Evolutionary conservation across 2,329 filamentous ascomycete species (phyloP), one percentile per base, ranked within the genome.

Genomic region (Tolypocladium paradoxum): DNA sequence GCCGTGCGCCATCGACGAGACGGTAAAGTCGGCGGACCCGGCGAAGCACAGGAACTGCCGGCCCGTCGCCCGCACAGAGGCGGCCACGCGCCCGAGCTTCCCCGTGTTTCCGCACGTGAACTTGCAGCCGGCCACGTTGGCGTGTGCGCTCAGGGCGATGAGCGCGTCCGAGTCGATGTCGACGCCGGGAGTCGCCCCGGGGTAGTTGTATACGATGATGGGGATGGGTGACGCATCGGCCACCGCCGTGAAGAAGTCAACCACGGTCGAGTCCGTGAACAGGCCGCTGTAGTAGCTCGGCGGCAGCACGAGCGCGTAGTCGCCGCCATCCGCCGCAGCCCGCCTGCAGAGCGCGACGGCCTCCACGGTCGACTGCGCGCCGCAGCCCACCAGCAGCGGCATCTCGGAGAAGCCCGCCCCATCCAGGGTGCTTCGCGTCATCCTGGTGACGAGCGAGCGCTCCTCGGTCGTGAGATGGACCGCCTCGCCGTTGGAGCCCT

Each of bases 401-500:
- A 85, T 68, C 29, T 75, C 67, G 2, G 68, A 60, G 60, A 76
- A 80, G 8, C 81, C 79, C 24, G 76, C 74, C 22, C 76, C 70
- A 60, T 84, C 76, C 8, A 87, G 72, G 22, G 82, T 81, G 55
- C 76, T 73, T n/a, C 82, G 78, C 4, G 83, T 86, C 27, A 78
- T 74, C 52, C 70, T 70, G 24, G 81, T 86, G 57, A 88, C 74
- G 51, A 76, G 70, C 50, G 78, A 76, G 51, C 85, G 77, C 67
- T 89, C 85, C 22, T 77, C 74, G 58, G 79, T 79, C 52, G 78
- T 78, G 9, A 88, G 74, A 62, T 88, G 84, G 2, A 86, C 83
- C 0, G 85, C 85, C 70, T 89, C 86, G 61, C 85, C 85, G 63
- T 88, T 89, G 60, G 82, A 86, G 40, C 84, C 84, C 65, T 87